These are phyloP conservation scores for Puya raimondii DNA, from an alignment of 176 grass and related monocot species.

Conservation along the genomic window DNA sequence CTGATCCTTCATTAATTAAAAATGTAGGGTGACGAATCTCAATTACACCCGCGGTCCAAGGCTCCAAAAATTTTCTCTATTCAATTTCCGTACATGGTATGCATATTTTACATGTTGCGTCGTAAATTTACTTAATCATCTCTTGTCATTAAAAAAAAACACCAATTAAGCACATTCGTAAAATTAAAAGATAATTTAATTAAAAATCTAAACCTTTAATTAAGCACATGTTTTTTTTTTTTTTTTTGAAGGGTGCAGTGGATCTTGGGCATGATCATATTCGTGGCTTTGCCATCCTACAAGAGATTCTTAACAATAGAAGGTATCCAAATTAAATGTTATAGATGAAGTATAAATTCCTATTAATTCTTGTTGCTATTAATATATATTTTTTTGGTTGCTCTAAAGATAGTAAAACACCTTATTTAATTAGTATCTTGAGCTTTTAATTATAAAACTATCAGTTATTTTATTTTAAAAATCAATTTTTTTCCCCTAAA, in stretches of 20 bases:
- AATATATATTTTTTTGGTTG: neutral
- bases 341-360: neutral
- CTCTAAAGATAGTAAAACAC: neutral
- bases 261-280: constrained; percentile 6
- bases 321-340: constrained; percentile 19
- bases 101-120: neutral
- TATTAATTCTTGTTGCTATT: constrained; percentile 7
- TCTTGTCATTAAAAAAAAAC: too few species aligned
- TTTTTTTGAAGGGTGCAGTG: constrained; percentile 14
- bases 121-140: neutral
- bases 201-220: too few species aligned
- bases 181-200: too few species aligned
- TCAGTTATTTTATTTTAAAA: too few species aligned
- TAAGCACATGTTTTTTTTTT: neutral
- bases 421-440: too few species aligned
- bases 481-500: neutral
- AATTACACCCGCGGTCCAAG: neutral
- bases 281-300: constrained; percentile 23
- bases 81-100: neutral
- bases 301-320: constrained; percentile 15
- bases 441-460: too few species aligned
- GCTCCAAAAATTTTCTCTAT: neutral
- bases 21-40: neutral
- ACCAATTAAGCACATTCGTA: too few species aligned
- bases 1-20: too few species aligned